Conservation (phyloP, 192 early-diverging fungal genomes). For the Coemansia interrupta region DNA sequence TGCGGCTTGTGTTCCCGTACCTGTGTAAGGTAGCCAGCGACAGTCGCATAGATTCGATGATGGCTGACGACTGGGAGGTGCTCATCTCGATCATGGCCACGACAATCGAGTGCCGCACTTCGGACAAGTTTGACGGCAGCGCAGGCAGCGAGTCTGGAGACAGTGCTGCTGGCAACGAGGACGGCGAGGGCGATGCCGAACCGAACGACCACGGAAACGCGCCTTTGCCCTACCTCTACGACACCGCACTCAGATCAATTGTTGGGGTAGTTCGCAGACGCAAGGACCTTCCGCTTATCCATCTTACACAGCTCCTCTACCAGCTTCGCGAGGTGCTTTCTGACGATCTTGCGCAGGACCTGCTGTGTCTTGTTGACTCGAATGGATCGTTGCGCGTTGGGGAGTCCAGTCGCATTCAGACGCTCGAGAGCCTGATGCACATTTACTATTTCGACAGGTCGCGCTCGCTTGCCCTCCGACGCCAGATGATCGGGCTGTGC, state of each 20-base stretch:
- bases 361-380: slow-evolving; percentile 30
- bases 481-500: slow-evolving; percentile 25
- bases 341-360: slow-evolving; percentile 41
- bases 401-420: slow-evolving; percentile 17
- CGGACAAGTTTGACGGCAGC: slow-evolving; percentile 10
- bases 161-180: background rate
- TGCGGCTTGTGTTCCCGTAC: slow-evolving; percentile 44
- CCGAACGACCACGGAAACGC: background rate
- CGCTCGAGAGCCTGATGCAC: slow-evolving; percentile 42
- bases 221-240: slow-evolving; percentile 26
- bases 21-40: slow-evolving; percentile 47
- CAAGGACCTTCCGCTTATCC: slow-evolving; percentile 10
- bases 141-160: background rate
- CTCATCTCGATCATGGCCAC: slow-evolving; percentile 31
- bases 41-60: slow-evolving; percentile 39
- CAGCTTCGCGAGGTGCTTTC: slow-evolving; percentile 24
- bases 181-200: slow-evolving; percentile 2
- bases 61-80: slow-evolving; percentile 35
- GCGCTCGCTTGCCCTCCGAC: slow-evolving; percentile 34
- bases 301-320: slow-evolving; percentile 32
- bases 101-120: slow-evolving; percentile 29
- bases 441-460: slow-evolving; percentile 51
- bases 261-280: slow-evolving; percentile 22
- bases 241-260: slow-evolving; percentile 28
- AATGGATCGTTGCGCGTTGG: slow-evolving; percentile 32